phyloP scores from a whole-genome alignment of 257 asterid species.

The Fraxinus cuspidata region DNA sequence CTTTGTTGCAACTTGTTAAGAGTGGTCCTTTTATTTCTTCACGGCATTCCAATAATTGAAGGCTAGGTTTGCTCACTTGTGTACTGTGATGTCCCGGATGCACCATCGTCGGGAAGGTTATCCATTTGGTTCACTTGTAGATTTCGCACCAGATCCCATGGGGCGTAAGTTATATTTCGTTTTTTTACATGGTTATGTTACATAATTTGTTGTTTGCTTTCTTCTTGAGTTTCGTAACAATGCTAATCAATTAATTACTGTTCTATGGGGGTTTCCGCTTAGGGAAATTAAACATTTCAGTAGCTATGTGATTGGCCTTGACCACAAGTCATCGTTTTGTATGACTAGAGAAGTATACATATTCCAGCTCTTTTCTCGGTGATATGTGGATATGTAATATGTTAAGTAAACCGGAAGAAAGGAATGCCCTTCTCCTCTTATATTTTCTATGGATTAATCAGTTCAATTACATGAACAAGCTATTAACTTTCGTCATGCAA shows the following conservation, averaged over 20 bases:
- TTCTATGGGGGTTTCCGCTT: no score
- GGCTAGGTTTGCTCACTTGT: conserved; percentile 98
- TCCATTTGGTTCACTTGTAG: conserved; percentile 97
- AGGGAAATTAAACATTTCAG: neutral
- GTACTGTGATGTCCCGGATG: conserved; percentile 95
- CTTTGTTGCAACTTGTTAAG: conserved; percentile 6
- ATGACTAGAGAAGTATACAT: neutral
- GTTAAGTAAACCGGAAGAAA: neutral
- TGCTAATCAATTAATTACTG: no score
- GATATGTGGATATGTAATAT: neutral
- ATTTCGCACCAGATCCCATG: conserved; percentile 87
- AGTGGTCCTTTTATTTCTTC: conserved; percentile 16
- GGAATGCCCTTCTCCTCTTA: neutral
- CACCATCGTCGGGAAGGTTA: conserved; percentile 96
- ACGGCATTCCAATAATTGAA: conserved; percentile 33
- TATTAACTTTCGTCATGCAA: neutral
- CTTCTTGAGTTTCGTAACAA: no score
- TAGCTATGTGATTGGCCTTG: conserved; percentile 8
- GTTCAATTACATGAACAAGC: no score
- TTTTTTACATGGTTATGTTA: no score
- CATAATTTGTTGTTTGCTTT: no score
- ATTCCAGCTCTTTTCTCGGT: neutral
- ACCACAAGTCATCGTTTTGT: neutral
- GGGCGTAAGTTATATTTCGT: conserved; percentile 55
- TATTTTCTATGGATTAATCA: no score